These are phyloP conservation scores for Pleurotus platypus DNA, from an alignment of 768 basidiomycete species.

Conservation along the genomic window DNA sequence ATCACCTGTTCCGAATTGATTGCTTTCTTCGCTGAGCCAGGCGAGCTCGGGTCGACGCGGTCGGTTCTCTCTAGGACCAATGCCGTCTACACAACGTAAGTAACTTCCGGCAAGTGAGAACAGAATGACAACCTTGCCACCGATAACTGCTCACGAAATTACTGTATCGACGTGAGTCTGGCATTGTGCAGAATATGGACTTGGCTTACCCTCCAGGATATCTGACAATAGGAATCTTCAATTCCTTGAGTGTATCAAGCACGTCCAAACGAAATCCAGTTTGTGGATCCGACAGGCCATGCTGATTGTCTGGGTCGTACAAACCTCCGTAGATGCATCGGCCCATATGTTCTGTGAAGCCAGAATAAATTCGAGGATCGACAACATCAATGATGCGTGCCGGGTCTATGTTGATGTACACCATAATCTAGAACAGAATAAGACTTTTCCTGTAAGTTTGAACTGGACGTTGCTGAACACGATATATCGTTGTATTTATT, in stretches of 20 bases:
- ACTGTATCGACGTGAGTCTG: slow-evolving; percentile 15
- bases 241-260: slow-evolving; percentile 37
- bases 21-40: slow-evolving; percentile 58
- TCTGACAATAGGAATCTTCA: slow-evolving; percentile 45
- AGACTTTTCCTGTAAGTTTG: not conserved
- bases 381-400: slow-evolving; percentile 36
- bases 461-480: not conserved
- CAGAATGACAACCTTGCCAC: slow-evolving; percentile 37
- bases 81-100: slow-evolving; percentile 33
- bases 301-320: slow-evolving; percentile 33
- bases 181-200: not conserved
- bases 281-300: slow-evolving; percentile 31
- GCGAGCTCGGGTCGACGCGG: slow-evolving; percentile 58
- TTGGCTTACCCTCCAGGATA: slow-evolving; percentile 48
- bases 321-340: slow-evolving; percentile 52
- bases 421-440: not conserved
- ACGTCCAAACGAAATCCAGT: slow-evolving; percentile 52
- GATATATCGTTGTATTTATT: not conserved
- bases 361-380: slow-evolving; percentile 52
- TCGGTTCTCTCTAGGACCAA: slow-evolving; percentile 46
- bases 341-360: slow-evolving; percentile 62
- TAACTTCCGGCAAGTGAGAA: too few species aligned
- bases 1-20: slow-evolving; percentile 54
- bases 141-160: slow-evolving; percentile 55
- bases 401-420: slow-evolving; percentile 37